Evolutionary conservation across 768 basidiomycete genomes (phyloP).

Genomic region (Ramaria sp.): DNA sequence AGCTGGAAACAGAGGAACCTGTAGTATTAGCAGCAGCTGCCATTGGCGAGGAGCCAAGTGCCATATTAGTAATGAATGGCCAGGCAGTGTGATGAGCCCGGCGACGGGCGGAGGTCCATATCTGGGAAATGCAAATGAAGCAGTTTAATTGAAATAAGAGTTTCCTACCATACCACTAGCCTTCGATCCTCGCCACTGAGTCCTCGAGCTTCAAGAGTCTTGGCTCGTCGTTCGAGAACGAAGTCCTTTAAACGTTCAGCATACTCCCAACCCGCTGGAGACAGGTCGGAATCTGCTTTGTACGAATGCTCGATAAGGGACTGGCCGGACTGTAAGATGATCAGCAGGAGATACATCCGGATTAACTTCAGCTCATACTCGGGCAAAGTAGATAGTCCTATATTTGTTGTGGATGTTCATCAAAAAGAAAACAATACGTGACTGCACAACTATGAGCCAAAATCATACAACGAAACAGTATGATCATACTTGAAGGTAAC

Average conservation of each 20-base stretch:
- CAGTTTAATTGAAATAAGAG: slow-evolving; percentile 6
- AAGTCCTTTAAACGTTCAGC: slow-evolving; percentile 84
- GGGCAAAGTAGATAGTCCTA: slow-evolving; percentile 91
- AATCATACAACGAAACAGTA: neutral
- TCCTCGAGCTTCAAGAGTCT: slow-evolving; percentile 63
- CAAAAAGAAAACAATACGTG: slow-evolving; percentile 93
- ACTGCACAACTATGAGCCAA: slow-evolving; percentile 32
- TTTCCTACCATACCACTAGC: slow-evolving; percentile 42
- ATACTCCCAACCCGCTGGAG: slow-evolving; percentile 93
- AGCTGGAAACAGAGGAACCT: slow-evolving; percentile 11
- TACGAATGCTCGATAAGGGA: slow-evolving; percentile 97
- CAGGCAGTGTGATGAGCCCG: slow-evolving; percentile 93
- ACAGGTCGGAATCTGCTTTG: slow-evolving; percentile 96
- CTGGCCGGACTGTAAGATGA: slow-evolving; percentile 71
- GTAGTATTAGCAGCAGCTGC: neutral
- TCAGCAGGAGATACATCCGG: neutral
- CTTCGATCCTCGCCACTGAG: slow-evolving; percentile 47
- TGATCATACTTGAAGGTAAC: slow-evolving; percentile 70
- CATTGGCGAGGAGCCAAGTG: neutral
- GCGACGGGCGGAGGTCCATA: slow-evolving; percentile 94
- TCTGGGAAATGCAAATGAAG: slow-evolving; percentile 32
- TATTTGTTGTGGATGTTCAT: slow-evolving; percentile 98
- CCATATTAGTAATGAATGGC: slow-evolving; percentile 56
- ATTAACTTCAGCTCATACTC: slow-evolving; percentile 39
- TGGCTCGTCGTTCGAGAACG: slow-evolving; percentile 72